Evolutionary conservation across 257 asterid genomes (phyloP).

Genomic region (Salvia hispanica): DNA sequence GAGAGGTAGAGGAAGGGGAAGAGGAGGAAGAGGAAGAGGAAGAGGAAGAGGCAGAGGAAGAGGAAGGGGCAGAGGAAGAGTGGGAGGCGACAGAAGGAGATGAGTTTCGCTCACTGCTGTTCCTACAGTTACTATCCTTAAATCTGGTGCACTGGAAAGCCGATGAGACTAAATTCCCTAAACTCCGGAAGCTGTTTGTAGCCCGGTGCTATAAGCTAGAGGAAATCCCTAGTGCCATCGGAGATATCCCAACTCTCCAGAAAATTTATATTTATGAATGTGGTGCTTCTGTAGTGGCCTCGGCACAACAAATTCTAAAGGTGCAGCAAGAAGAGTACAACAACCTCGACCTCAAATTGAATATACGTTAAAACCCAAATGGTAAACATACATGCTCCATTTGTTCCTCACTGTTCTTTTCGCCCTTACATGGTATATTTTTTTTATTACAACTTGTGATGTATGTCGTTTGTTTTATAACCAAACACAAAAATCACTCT

Average conservation of each 20-base stretch:
- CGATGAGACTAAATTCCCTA: constrained; percentile 25
- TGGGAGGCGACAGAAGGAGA: neutral
- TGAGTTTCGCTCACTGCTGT: neutral
- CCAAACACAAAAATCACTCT: too few relatives aligned
- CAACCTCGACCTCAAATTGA: neutral
- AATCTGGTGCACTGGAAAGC: constrained; percentile 24
- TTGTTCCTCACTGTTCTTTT: too few relatives aligned
- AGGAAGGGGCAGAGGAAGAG: neutral
- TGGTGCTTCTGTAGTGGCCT: neutral
- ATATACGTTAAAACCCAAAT: too few relatives aligned
- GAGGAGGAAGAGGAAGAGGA: neutral
- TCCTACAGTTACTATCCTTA: neutral
- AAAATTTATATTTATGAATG: too few relatives aligned
- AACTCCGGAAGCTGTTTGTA: too few relatives aligned
- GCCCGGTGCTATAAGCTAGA: too few relatives aligned
- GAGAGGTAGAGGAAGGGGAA: neutral
- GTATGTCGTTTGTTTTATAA: too few relatives aligned
- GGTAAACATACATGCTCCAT: too few relatives aligned
- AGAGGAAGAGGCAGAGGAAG: neutral
- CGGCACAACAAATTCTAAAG: constrained; percentile 34
- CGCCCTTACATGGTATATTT: too few relatives aligned
- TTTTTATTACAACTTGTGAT: too few relatives aligned
- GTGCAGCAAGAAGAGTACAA: constrained; percentile 24
- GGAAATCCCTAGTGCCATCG: neutral
- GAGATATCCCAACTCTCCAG: constrained; percentile 11